phyloP scores from a whole-genome alignment of 1,284 basidiomycete species.

The Neolentinus lepideus region DNA sequence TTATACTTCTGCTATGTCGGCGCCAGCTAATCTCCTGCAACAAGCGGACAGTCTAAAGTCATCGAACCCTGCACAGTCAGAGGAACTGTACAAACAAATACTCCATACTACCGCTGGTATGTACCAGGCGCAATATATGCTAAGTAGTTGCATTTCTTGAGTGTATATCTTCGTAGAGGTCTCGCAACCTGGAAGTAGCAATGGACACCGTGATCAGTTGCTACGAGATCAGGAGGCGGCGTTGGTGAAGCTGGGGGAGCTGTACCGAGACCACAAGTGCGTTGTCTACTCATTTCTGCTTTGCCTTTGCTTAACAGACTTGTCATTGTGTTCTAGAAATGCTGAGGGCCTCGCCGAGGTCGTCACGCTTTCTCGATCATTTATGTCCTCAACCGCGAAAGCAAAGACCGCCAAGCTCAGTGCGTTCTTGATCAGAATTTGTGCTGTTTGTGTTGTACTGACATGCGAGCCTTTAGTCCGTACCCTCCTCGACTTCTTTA shows the following conservation, averaged over 20 bases:
- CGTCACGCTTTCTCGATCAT: constrained; percentile 80
- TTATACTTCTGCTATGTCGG: constrained; percentile 19
- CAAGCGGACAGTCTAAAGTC: constrained; percentile 38
- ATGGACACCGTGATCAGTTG: constrained; percentile 42
- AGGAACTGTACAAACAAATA: constrained; percentile 65
- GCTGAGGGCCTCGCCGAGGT: constrained; percentile 82
- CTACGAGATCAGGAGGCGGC: constrained; percentile 84
- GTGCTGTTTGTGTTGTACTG: constrained; percentile 7
- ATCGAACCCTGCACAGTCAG: constrained; percentile 45
- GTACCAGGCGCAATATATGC: constrained; percentile 6
- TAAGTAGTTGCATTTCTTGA: not conserved
- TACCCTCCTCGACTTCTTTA: constrained; percentile 89
- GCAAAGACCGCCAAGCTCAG: constrained; percentile 98
- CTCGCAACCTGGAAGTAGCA: not conserved
- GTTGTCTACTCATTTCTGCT: constrained; percentile 19
- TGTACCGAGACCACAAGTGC: constrained; percentile 84
- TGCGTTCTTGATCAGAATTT: constrained; percentile 29
- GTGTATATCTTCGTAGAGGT: not conserved
- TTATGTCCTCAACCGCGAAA: constrained; percentile 94
- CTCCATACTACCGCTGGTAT: constrained; percentile 31
- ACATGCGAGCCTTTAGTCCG: constrained; percentile 50
- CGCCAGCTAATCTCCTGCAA: constrained; percentile 39
- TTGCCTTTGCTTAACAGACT: not conserved
- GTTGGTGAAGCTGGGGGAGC: constrained; percentile 79
- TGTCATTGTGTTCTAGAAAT: constrained; percentile 45